Conservation (phyloP, 2,329 filamentous ascomycete species). For the Trichophyton benhamiae region DNA sequence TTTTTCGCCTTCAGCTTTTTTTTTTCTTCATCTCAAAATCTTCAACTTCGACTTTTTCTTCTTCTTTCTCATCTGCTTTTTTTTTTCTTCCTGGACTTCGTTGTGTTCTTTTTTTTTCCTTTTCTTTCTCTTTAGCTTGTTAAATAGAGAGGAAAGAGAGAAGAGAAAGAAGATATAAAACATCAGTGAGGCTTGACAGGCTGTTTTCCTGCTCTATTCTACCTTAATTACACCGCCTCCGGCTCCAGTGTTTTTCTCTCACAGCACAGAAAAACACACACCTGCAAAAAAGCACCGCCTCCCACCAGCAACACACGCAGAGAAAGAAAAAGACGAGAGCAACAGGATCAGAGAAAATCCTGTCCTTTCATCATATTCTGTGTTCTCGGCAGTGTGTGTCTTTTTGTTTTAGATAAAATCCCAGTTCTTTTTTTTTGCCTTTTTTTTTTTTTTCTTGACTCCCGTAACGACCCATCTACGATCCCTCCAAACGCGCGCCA, state of each 20-base stretch:
- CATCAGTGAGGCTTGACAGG: neutral
- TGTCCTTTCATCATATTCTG: neutral
- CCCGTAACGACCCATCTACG: slow-evolving; percentile 2
- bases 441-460: neutral
- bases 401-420: slow-evolving; percentile 20
- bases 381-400: slow-evolving; percentile 13
- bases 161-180: neutral
- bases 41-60: neutral
- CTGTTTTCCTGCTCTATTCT: neutral
- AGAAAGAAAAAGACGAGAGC: neutral
- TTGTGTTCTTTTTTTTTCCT: slow-evolving; percentile 4
- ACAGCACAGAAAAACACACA: neutral
- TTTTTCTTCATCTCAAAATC: slow-evolving; percentile 4
- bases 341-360: neutral
- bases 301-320: neutral
- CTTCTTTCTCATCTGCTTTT: slow-evolving; percentile 5
- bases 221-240: neutral
- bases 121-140: neutral
- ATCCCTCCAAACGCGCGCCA: neutral
- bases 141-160: neutral
- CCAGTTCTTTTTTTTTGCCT: slow-evolving; percentile 3
- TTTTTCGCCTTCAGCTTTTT: neutral
- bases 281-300: neutral
- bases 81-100: neutral
- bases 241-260: neutral